Conservation (phyloP, 2,329 filamentous ascomycete species). For the Colletotrichum plurivorum region DNA sequence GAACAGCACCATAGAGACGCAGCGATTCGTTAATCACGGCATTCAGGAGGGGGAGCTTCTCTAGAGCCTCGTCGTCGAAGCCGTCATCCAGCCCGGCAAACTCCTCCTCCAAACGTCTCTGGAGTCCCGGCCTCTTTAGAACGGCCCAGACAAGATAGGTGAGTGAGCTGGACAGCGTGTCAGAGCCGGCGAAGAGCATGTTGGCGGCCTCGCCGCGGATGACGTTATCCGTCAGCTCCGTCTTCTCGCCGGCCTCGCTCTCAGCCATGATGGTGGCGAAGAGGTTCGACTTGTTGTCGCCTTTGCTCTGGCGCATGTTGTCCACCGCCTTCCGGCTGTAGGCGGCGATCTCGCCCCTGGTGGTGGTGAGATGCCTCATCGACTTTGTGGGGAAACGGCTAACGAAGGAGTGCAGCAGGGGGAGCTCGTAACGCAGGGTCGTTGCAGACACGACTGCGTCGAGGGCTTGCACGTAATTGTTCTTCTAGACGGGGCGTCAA, state of each 20-base stretch:
- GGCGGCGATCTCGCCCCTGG: background rate
- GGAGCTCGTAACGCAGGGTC: constrained; percentile 3
- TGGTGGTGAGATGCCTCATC: background rate
- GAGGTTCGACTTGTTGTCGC: constrained; percentile 17
- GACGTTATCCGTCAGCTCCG: constrained; percentile 45
- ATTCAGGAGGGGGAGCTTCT: constrained; percentile 56
- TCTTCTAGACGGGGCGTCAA: constrained; percentile 6
- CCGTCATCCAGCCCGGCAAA: constrained; percentile 42
- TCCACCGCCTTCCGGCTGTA: constrained; percentile 21
- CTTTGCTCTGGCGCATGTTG: constrained; percentile 3
- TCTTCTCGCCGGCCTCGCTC: constrained; percentile 18
- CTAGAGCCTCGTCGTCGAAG: constrained; percentile 51
- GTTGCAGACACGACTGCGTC: background rate
- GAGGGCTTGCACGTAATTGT: background rate
- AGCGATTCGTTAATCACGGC: constrained; percentile 61
- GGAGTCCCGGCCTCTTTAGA: constrained; percentile 49
- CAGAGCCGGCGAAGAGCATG: constrained; percentile 66
- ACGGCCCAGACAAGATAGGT: constrained; percentile 63
- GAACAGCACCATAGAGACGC: constrained; percentile 57
- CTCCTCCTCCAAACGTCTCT: constrained; percentile 51
- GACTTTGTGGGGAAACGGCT: background rate
- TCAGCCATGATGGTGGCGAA: constrained; percentile 21
- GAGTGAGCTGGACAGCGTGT: constrained; percentile 64
- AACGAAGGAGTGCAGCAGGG: background rate
- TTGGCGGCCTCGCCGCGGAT: constrained; percentile 55